A percentile compares a stretch with the other conserved stretches of the same genome.
phyloP scores from a whole-genome alignment of 2,329 filamentous ascomycete genomes.

The Colletotrichum sp. region DNA sequence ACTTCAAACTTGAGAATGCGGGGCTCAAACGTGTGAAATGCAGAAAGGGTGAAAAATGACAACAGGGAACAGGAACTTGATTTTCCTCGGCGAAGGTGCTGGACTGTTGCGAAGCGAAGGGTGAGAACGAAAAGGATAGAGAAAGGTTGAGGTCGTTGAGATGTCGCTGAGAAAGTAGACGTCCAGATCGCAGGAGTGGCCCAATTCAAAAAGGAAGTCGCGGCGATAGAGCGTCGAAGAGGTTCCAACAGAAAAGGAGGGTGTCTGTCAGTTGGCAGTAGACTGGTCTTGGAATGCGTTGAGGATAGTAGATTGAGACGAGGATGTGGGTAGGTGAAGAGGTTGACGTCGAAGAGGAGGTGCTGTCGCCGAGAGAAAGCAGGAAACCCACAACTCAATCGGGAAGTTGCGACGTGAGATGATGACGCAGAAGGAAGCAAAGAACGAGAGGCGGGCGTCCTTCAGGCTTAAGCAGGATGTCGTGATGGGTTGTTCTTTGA shows the following conservation, averaged over 20 bases:
- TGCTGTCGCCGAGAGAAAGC: not conserved
- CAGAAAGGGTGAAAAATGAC: not conserved
- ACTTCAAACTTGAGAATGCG: not conserved
- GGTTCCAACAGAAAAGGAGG: no score
- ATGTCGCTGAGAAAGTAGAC: not conserved
- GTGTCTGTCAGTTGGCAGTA: not conserved
- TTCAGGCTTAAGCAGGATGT: fast-evolving
- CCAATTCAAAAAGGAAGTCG: not conserved
- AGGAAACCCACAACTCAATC: not conserved
- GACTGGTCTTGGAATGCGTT: not conserved
- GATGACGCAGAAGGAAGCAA: not conserved
- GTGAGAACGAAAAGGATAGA: not conserved
- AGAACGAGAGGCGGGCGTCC: not conserved
- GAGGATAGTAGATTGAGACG: not conserved
- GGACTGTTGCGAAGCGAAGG: fast-evolving
- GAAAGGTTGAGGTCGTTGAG: not conserved
- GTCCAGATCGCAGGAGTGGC: not conserved
- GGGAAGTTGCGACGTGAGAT: not conserved
- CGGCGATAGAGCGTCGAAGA: not conserved
- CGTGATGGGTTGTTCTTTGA: fast-evolving
- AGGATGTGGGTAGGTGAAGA: not conserved
- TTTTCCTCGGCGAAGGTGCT: not conserved
- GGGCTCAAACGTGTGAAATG: not conserved
- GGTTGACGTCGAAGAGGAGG: not conserved
- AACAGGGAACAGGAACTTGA: not conserved